These are phyloP conservation scores for Gynostemma pentaphyllum DNA, from an alignment of 306 rosid species.

Conservation along the genomic window DNA sequence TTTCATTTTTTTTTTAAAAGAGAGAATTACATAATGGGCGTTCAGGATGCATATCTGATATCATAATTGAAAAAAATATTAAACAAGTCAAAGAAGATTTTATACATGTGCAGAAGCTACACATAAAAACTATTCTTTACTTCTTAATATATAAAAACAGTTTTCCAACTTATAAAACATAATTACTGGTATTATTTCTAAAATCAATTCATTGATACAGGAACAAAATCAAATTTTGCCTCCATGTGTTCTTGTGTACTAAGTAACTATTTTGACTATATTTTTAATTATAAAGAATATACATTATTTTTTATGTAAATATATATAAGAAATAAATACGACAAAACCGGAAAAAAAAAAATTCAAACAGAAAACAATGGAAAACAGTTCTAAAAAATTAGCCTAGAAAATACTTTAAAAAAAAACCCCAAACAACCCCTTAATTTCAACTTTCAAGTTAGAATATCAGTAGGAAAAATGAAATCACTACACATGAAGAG, in stretches of 20 bases:
- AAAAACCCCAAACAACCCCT: conserved; percentile 5
- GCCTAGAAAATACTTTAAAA: conserved; percentile 2
- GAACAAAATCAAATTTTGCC: not conserved
- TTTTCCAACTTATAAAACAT: not conserved
- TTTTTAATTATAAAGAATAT: not conserved
- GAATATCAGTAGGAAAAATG: too few species aligned
- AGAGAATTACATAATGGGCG: too few species aligned
- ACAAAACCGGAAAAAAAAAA: not conserved
- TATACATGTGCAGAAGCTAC: not conserved
- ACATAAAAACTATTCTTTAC: not conserved
- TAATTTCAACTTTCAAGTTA: not conserved
- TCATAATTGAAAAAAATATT: not conserved
- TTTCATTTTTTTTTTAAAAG: too few species aligned
- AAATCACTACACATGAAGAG: too few species aligned
- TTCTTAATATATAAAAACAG: not conserved
- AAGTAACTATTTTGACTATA: not conserved
- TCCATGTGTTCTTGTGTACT: not conserved
- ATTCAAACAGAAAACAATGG: not conserved
- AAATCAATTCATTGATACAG: not conserved
- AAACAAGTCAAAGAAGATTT: not conserved
- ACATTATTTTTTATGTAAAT: not conserved
- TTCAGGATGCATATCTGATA: not conserved
- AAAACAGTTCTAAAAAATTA: not conserved
- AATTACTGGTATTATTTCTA: not conserved
- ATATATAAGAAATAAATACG: not conserved